Evolutionary conservation across 441 rosid genomes (phyloP).

Genomic region (Pelargonium myrrhifolium): DNA sequence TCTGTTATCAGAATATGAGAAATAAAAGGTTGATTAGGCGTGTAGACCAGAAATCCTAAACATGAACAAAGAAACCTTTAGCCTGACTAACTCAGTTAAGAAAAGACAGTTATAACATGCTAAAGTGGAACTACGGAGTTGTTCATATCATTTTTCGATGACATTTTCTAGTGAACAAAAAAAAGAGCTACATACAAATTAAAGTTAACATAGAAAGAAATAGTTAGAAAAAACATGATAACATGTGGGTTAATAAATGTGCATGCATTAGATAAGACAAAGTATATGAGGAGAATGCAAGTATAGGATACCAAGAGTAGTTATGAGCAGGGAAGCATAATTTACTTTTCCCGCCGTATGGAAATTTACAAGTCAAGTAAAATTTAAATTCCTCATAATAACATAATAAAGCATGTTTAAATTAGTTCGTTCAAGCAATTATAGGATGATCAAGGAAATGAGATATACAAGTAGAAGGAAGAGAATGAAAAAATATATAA

Average conservation of each 20-base stretch:
- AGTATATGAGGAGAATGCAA: too few species aligned
- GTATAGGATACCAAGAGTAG: too few species aligned
- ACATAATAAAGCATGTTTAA: neutral
- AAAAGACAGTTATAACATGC: constrained; percentile 2
- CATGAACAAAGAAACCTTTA: neutral
- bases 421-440: neutral
- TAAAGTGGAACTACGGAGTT: constrained; percentile 14
- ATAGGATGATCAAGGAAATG: neutral
- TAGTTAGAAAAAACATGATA: too few species aligned
- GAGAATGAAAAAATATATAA: neutral
- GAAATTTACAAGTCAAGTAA: neutral
- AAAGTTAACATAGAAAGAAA: too few species aligned
- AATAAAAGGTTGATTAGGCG: constrained; percentile 11
- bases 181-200: neutral
- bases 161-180: constrained; percentile 9
- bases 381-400: neutral
- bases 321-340: neutral
- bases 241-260: too few species aligned
- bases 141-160: constrained; percentile 12
- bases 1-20: constrained; percentile 35
- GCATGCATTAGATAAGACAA: too few species aligned
- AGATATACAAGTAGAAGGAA: neutral
- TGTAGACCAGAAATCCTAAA: constrained; percentile 11
- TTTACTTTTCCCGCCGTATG: neutral
- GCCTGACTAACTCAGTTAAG: neutral